A percentile compares a stretch with the other conserved stretches of the same genome.
phyloP scores from a whole-genome alignment of 2,329 filamentous ascomycete species.

The Mycogone perniciosa region DNA sequence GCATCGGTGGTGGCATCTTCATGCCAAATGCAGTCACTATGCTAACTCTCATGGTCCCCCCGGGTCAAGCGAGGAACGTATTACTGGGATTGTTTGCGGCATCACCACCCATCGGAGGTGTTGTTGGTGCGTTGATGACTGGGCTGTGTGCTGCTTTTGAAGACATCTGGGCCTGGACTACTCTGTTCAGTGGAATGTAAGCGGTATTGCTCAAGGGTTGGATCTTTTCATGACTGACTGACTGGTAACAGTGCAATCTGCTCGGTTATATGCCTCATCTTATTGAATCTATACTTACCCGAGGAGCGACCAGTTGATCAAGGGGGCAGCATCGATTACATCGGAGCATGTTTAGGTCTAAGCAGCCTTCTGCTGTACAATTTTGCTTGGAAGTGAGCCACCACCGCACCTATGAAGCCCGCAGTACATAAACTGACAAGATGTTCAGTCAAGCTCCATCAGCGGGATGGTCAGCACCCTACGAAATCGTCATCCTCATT shows the following conservation, averaged over 20 bases:
- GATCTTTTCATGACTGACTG: constrained; percentile 21
- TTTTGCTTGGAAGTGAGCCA: constrained; percentile 43
- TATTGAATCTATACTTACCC: constrained; percentile 12
- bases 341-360: constrained; percentile 34
- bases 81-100: constrained; percentile 41
- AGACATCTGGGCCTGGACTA: constrained; percentile 5
- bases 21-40: constrained; percentile 48
- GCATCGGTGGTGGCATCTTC: constrained; percentile 43
- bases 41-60: constrained; percentile 40
- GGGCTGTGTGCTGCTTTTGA: constrained; percentile 27
- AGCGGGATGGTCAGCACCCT: constrained; percentile 38
- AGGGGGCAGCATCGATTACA: constrained; percentile 24
- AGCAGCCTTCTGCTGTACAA: constrained; percentile 41
- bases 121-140: constrained; percentile 35
- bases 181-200: constrained; percentile 10
- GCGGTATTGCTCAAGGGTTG: constrained; percentile 28
- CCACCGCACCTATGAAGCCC: constrained; percentile 3
- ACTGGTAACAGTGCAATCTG: constrained; percentile 7
- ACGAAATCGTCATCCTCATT: constrained; percentile 34
- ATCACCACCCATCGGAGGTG: constrained; percentile 39
- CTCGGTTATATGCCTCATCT: constrained; percentile 9
- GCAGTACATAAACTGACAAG: no score
- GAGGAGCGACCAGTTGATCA: constrained; percentile 19
- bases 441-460: constrained; percentile 31
- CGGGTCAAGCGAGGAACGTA: constrained; percentile 39